Evolutionary conservation across 2,329 filamentous ascomycete genomes (phyloP), one percentile per base, ranked within the genome.

Genomic region (Aspergillus sp.): DNA sequence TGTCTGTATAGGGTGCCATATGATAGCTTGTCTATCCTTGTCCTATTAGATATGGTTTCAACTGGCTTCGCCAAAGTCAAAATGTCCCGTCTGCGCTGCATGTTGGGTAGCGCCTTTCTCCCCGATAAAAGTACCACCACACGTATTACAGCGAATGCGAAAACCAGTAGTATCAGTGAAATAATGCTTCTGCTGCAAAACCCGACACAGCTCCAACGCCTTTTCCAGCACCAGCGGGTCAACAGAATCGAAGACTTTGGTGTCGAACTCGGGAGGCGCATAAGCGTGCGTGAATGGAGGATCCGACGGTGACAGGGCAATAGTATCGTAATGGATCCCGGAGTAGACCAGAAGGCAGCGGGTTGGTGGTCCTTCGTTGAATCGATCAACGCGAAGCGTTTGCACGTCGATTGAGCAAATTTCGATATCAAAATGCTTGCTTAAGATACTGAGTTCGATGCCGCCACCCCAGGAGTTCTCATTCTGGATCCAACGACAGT

Each of bases 301-400:
- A 52, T 75, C 77, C 26, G 74, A 81, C 35, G 78, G 80, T 12
- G 81, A 83, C 54, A 94, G 80, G 1, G 86, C 88, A 49, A 96
- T 83, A 5, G 87, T 84, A 66, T 96, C 91, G 68, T 96, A 96
- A 65, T 96, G 90, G 43, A 96, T 93, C 2, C 89, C 89, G 0
- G 86, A 91, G 68, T 95, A 96, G 0, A 95, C 83, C 27, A 96
- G 73, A 28, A 95, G 81, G 59, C 87, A 90, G 5, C 88, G 77
- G 36, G 77, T 79, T 32, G 72, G 65, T 45, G 79, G 79, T 1
- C 81, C 81, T 61, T 93, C 86, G 54, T 94, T 94, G 68, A 91
- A 94, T 4, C 79, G 79, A 58, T 88, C 84, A 4, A 88, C 73
- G 8, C 81, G 70, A 8, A 82, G 65, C 35, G 80, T 78, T 57